Conservation (phyloP, 2,329 filamentous ascomycete genomes). For the Albifimbria verrucaria region DNA sequence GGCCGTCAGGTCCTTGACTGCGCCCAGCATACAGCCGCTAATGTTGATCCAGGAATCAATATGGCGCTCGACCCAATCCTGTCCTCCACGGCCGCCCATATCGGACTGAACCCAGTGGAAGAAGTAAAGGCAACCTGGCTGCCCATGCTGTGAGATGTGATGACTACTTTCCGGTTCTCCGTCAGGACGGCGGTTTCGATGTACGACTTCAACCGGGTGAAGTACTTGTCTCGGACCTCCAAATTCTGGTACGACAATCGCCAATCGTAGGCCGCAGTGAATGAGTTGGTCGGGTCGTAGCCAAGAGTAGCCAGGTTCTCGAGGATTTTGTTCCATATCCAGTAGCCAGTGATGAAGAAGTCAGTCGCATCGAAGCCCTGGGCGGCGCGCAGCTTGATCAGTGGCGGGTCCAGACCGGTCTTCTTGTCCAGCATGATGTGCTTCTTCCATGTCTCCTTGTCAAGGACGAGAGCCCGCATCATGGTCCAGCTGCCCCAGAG, state of each 20-base stretch:
- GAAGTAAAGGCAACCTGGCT: slow-evolving; percentile 85
- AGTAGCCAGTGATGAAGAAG: slow-evolving; percentile 89
- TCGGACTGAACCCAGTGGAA: slow-evolving; percentile 77
- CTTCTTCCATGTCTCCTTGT: slow-evolving; percentile 91
- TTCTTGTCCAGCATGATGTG: slow-evolving; percentile 95
- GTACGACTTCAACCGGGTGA: slow-evolving; percentile 82
- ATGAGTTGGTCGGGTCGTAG: slow-evolving; percentile 81
- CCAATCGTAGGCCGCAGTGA: slow-evolving; percentile 82
- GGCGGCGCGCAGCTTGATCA: slow-evolving; percentile 85
- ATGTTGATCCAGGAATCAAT: slow-evolving; percentile 98
- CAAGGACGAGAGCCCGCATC: slow-evolving; percentile 91
- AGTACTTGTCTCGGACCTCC: slow-evolving; percentile 89
- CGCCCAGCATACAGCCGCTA: slow-evolving; percentile 95
- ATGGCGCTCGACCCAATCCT: slow-evolving; percentile 84
- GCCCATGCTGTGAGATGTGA: slow-evolving; percentile 96
- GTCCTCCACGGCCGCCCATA: slow-evolving; percentile 75
- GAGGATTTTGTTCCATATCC: slow-evolving; percentile 99
- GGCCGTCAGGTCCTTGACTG: slow-evolving; percentile 85
- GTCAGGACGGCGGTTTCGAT: slow-evolving; percentile 81
- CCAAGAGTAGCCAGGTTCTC: slow-evolving; percentile 95
- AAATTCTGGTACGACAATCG: slow-evolving; percentile 85
- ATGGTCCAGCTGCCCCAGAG: slow-evolving; percentile 99
- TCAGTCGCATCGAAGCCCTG: slow-evolving; percentile 98
- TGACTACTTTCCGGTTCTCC: slow-evolving; percentile 72
- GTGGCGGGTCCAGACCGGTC: slow-evolving; percentile 86